phyloP scores from a whole-genome alignment of 495 filamentous ascomycete species.

The Xylaria grammica region DNA sequence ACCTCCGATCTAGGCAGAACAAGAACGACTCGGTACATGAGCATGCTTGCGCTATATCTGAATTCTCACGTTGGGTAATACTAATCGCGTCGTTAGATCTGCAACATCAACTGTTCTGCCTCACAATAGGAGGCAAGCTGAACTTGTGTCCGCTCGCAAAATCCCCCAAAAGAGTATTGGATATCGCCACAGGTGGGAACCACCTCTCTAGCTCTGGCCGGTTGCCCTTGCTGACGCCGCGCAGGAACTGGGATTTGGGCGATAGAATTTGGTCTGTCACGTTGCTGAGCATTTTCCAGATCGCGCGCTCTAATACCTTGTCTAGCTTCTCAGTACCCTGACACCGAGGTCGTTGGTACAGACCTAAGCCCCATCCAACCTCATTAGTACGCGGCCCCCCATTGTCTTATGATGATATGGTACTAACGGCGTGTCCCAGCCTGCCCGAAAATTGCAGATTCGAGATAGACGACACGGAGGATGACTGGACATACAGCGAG shows the following conservation, averaged over 20 bases:
- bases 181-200: slow-evolving; percentile 47
- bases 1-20: slow-evolving; percentile 40
- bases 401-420: background rate
- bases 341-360: slow-evolving; percentile 49
- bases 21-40: slow-evolving; percentile 50
- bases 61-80: background rate
- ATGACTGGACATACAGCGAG: slow-evolving; percentile 56
- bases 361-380: slow-evolving; percentile 62
- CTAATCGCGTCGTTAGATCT: slow-evolving; percentile 41
- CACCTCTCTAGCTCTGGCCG: background rate
- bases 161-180: slow-evolving; percentile 45
- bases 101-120: slow-evolving; percentile 52
- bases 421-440: slow-evolving; percentile 24
- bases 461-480: slow-evolving; percentile 60
- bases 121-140: slow-evolving; percentile 49
- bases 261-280: slow-evolving; percentile 39
- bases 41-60: background rate
- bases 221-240: slow-evolving; percentile 17
- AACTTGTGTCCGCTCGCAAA: slow-evolving; percentile 47
- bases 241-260: slow-evolving; percentile 52
- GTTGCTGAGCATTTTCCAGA: background rate
- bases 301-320: slow-evolving; percentile 9
- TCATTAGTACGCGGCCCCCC: slow-evolving; percentile 39
- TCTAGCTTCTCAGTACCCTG: slow-evolving; percentile 36
- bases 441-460: slow-evolving; percentile 60